These are phyloP conservation scores for Tillandsia fasciculata DNA, from an alignment of 176 grass and related monocot species.

Conservation along the genomic window DNA sequence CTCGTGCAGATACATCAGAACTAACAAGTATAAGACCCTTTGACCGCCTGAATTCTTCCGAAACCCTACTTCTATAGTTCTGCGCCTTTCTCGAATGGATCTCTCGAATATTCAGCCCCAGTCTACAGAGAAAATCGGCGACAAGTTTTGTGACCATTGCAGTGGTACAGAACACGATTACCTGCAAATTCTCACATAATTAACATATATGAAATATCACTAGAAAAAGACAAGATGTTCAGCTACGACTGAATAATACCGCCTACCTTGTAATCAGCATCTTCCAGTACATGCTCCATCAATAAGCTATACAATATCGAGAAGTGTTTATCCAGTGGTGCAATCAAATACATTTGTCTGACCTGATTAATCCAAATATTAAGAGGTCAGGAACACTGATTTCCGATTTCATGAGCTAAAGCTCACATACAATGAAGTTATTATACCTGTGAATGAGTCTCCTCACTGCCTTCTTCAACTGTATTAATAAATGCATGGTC, in stretches of 20 bases:
- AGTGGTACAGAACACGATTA: slow-evolving; percentile 93
- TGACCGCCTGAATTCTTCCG: slow-evolving; percentile 80
- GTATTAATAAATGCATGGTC: slow-evolving; percentile 72
- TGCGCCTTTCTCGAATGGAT: slow-evolving; percentile 93
- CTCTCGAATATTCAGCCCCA: slow-evolving; percentile 76
- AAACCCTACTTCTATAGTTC: slow-evolving; percentile 73
- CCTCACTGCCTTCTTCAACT: slow-evolving; percentile 84
- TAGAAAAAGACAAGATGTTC: not conserved
- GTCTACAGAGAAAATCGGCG: slow-evolving; percentile 52
- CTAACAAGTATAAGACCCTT: slow-evolving; percentile 89
- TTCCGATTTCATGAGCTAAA: not conserved
- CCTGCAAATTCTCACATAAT: slow-evolving; percentile 37
- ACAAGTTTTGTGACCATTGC: slow-evolving; percentile 85
- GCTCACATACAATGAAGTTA: not conserved
- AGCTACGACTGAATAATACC: slow-evolving; percentile 10
- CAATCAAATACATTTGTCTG: slow-evolving; percentile 62
- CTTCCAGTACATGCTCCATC: slow-evolving; percentile 55
- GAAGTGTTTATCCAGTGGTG: slow-evolving; percentile 59
- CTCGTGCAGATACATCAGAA: slow-evolving; percentile 93
- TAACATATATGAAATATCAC: not conserved
- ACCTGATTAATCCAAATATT: slow-evolving; percentile 50
- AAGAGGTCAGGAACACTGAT: not conserved
- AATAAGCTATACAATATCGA: slow-evolving; percentile 53
- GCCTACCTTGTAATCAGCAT: slow-evolving; percentile 81
- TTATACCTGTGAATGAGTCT: slow-evolving; percentile 79